Conservation (phyloP, 257 asterid species). For the Salvia miltiorrhiza region DNA sequence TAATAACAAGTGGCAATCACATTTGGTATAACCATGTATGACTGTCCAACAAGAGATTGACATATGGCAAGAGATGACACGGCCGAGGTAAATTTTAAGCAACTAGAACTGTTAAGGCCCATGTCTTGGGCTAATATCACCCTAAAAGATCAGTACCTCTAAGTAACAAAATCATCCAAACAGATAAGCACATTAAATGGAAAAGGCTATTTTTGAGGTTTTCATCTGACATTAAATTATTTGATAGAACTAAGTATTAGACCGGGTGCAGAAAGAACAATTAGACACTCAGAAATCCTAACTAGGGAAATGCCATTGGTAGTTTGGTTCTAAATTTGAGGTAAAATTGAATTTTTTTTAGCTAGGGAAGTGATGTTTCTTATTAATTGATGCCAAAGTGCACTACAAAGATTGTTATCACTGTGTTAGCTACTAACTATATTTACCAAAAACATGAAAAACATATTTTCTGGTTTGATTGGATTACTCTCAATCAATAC, state of each 20-base stretch:
- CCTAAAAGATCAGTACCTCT: neutral
- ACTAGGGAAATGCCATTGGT: neutral
- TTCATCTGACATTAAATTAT: neutral
- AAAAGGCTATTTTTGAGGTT: neutral
- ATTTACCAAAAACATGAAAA: neutral
- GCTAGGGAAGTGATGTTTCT: neutral
- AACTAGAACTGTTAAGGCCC: neutral
- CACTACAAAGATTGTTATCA: neutral
- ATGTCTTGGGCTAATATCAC: neutral
- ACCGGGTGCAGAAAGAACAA: neutral
- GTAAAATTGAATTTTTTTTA: neutral
- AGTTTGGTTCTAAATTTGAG: neutral
- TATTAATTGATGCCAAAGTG: neutral
- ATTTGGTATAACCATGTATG: neutral
- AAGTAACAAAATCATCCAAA: neutral
- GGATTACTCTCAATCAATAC: neutral
- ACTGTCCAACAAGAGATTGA: neutral
- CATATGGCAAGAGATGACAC: slow-evolving; percentile 15
- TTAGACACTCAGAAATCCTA: neutral
- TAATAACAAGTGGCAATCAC: slow-evolving; percentile 21
- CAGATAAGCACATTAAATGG: neutral
- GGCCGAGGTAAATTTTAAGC: neutral
- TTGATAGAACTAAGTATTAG: neutral
- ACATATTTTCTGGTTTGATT: neutral
- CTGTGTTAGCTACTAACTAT: neutral